These are phyloP conservation scores for Solanum hybrid DNA, from an alignment of 305 asterid species.

Conservation along the genomic window DNA sequence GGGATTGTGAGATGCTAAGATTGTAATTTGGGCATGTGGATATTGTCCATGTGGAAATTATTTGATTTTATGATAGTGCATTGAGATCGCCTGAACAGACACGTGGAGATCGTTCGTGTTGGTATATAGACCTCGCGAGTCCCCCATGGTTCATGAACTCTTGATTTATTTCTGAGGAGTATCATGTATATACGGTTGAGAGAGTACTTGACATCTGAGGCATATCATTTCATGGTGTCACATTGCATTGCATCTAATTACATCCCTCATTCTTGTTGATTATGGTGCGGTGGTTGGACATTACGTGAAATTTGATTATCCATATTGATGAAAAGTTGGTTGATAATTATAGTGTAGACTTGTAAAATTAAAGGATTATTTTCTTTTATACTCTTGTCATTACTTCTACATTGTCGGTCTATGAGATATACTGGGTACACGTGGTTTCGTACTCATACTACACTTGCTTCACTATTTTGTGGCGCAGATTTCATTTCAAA, in stretches of 20 bases:
- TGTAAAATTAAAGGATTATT: background rate
- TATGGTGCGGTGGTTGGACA: background rate
- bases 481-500: background rate
- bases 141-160: background rate
- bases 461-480: background rate
- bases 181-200: background rate
- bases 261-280: background rate
- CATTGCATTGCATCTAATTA: background rate
- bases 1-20: background rate
- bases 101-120: background rate
- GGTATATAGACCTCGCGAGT: background rate
- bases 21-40: background rate
- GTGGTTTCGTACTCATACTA: background rate
- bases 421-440: background rate
- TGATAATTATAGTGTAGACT: background rate
- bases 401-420: too few species aligned
- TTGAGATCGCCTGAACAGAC: background rate
- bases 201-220: background rate
- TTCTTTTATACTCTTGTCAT: background rate
- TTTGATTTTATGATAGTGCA: background rate
- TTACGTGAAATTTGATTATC: background rate
- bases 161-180: background rate
- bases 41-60: too few species aligned
- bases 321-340: background rate
- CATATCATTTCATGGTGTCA: background rate